These are phyloP conservation scores for Chaetothyriales sp. DNA, from an alignment of 2,329 filamentous ascomycete species.

Conservation along the genomic window DNA sequence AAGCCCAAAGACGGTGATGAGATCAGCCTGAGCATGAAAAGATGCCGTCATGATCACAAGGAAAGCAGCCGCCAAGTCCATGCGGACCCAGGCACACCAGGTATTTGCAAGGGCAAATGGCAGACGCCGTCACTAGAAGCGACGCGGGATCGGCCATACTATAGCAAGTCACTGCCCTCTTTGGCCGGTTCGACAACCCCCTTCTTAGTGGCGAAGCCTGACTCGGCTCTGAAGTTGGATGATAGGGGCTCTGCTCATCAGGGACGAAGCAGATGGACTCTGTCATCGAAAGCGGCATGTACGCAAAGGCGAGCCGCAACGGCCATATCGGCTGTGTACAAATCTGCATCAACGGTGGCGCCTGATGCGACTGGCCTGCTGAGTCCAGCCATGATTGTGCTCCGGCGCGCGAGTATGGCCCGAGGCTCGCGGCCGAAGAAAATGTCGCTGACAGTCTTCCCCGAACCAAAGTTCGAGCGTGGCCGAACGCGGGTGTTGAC, in stretches of 20 bases:
- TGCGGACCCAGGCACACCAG: not conserved
- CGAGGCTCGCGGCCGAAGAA: conserved; percentile 1
- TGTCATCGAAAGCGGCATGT: conserved; percentile 11
- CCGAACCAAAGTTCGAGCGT: conserved; percentile 13
- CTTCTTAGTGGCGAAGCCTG: not conserved
- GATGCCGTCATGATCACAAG: not conserved
- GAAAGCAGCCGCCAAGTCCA: not conserved
- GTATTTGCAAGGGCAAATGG: not conserved
- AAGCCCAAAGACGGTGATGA: conserved; percentile 7
- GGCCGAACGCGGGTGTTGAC: conserved; percentile 9
- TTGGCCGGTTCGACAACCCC: not conserved
- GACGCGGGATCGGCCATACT: too few species aligned
- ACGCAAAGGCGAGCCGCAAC: conserved; percentile 11
- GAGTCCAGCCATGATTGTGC: conserved; percentile 18
- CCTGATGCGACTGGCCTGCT: not conserved
- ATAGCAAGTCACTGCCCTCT: not conserved
- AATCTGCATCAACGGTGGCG: not conserved
- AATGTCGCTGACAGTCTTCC: conserved; percentile 14
- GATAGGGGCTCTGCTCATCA: not conserved
- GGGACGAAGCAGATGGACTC: conserved; percentile 12
- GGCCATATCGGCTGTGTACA: not conserved
- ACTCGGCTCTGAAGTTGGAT: not conserved
- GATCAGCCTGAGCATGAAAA: conserved; percentile 16
- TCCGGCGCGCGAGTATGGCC: conserved; percentile 14
- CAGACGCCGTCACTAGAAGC: not conserved